phyloP scores from a whole-genome alignment of 2,329 filamentous ascomycete genomes.

The Fusarium musae region DNA sequence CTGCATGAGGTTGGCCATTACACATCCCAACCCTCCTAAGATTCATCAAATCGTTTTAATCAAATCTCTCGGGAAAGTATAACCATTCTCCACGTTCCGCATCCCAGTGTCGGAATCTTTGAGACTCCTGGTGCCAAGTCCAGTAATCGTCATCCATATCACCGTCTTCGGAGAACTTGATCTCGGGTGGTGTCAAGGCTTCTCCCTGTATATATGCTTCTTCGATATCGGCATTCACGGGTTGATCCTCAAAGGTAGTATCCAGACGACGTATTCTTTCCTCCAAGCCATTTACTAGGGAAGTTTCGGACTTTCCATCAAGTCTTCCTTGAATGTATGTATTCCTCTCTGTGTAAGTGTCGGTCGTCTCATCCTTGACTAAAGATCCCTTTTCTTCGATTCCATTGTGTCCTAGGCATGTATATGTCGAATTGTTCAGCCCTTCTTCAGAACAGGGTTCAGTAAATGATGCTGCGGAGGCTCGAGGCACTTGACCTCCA shows the following conservation, averaged over 20 bases:
- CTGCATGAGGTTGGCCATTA: neutral
- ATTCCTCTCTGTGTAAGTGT: neutral
- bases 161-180: slow-evolving; percentile 33
- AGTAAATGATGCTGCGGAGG: neutral
- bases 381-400: neutral
- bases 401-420: neutral
- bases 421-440: neutral
- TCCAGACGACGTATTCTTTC: slow-evolving; percentile 6
- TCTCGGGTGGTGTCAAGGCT: slow-evolving; percentile 30
- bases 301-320: neutral
- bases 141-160: slow-evolving; percentile 38
- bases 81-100: slow-evolving; percentile 35
- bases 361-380: neutral
- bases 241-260: neutral
- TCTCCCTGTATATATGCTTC: slow-evolving; percentile 34
- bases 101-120: slow-evolving; percentile 41
- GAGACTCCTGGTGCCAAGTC: slow-evolving; percentile 31
- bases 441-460: neutral
- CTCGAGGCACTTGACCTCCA: slow-evolving; percentile 16
- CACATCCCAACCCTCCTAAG: neutral
- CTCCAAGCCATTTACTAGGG: slow-evolving; percentile 6
- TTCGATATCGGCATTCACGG: neutral
- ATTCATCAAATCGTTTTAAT: slow-evolving; percentile 19
- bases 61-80: slow-evolving; percentile 41
- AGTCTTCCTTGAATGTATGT: slow-evolving; percentile 17